Evolutionary conservation across 768 basidiomycete genomes (phyloP), one percentile per base, ranked within the genome.

Genomic region (Pulveroboletus sp.): DNA sequence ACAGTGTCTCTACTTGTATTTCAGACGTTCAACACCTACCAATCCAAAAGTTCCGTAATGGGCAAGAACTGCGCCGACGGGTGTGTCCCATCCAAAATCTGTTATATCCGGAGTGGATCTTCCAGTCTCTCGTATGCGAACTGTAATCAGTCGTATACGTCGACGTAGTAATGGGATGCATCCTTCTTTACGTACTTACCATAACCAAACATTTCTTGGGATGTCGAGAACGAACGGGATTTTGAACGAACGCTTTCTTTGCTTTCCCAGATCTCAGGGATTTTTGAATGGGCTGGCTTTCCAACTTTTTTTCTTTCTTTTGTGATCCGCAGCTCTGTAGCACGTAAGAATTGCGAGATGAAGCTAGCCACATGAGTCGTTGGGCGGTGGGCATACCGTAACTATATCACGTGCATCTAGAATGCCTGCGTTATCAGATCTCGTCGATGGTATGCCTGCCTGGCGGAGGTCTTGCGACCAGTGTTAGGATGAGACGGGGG

Each of bases 21-120:
- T 17, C 24, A 85, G 79, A 76, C 71, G 6, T 88, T 85, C 70
- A 81, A 80, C 54, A 77, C 73, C 0, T 72, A 82, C 57, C 86
- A 89, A 64, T 84, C 84, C n/a, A 89, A 89, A 65, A 72, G 72
- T 52, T 84, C 83, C 9, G 70, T 76, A 6, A 66, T 59, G 32
- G 73, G 78, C n/a, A 48, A 56, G 15, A 56, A 77, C 27, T 88
- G 86, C 64, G 78, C 73, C 0, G 79, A 73, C 1, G 71, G 74
- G 18, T 88, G 86, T 59, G 59, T 75, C 18, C 44, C 63, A 0
- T 82, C 84, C 30, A 87, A 78, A 65, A 80, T 86, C 35, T 89
- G 83, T 61, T 86, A 86, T 57, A 82, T 87, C 36, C 75, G 86
- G 35, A 85, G 84, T 56, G 85, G 82, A 6, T 86, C 85, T 26